phyloP scores from a whole-genome alignment of 148 eudicot genomes.

The Bassia scoparia region DNA sequence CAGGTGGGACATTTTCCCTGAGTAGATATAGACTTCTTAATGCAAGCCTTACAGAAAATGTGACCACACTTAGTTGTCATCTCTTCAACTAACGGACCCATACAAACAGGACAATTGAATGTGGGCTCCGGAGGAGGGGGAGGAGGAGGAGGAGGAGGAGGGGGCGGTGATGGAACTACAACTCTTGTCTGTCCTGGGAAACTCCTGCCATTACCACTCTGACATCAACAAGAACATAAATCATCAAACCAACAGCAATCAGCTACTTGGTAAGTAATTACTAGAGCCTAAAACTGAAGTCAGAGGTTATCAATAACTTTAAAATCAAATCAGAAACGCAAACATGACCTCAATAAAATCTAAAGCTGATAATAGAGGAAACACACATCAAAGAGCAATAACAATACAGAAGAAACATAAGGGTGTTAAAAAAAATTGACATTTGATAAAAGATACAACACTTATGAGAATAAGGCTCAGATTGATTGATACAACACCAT shows the following conservation, averaged over 20 bases:
- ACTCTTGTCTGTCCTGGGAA: not conserved
- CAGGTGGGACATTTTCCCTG: slow-evolving; percentile 91
- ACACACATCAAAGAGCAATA: not conserved
- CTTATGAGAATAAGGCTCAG: too few species aligned
- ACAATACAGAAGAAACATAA: not conserved
- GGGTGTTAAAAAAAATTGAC: too few species aligned
- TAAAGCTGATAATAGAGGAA: not conserved
- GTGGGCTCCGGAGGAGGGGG: slow-evolving; percentile 62
- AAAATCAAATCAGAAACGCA: not conserved
- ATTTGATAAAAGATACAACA: too few species aligned
- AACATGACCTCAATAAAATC: not conserved
- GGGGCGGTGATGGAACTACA: slow-evolving; percentile 30
- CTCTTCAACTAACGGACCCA: slow-evolving; percentile 71
- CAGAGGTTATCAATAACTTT: not conserved
- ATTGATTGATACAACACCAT: too few species aligned
- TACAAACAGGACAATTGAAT: slow-evolving; percentile 84
- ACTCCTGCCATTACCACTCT: slow-evolving; percentile 32
- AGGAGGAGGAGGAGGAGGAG: slow-evolving; percentile 45
- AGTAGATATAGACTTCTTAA: slow-evolving; percentile 54
- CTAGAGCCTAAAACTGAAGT: not conserved
- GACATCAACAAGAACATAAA: slow-evolving; percentile 21
- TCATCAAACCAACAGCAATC: not conserved
- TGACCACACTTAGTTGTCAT: slow-evolving; percentile 92
- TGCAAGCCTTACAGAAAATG: slow-evolving; percentile 83
- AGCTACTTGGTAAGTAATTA: not conserved